Conservation (phyloP, 2,329 filamentous ascomycete species). For the Pseudopithomyces chartarum region DNA sequence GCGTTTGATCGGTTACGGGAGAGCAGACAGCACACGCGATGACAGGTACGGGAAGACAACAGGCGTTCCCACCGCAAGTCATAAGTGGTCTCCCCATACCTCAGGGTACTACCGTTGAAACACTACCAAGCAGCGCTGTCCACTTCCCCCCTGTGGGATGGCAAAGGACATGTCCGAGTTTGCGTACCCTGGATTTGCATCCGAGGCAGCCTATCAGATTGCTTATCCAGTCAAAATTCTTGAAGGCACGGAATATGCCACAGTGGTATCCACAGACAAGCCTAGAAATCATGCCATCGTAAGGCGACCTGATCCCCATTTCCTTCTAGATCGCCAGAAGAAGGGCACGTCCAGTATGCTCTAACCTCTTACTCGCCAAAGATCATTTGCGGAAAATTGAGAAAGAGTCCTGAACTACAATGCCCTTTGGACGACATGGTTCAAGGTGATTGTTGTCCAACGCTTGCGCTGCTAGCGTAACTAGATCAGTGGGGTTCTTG, state of each 20-base stretch:
- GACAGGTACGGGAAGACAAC: neutral
- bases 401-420: neutral
- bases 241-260: neutral
- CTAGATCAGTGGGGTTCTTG: neutral
- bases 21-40: neutral
- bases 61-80: neutral
- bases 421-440: neutral
- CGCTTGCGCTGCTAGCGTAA: neutral
- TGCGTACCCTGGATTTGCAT: neutral
- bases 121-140: neutral
- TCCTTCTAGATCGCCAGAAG: neutral
- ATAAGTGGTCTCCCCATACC: neutral
- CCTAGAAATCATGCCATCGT: neutral
- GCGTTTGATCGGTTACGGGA: neutral
- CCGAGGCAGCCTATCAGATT: neutral
- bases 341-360: neutral
- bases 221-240: neutral
- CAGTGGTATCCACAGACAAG: neutral
- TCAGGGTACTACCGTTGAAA: neutral
- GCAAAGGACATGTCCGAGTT: neutral
- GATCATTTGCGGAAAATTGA: constrained; percentile 3
- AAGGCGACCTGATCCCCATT: neutral
- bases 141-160: neutral
- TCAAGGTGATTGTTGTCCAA: neutral
- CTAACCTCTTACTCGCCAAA: neutral